These are phyloP conservation scores for Aspergillus ustus DNA, from an alignment of 2,329 filamentous ascomycete species.

Conservation along the genomic window DNA sequence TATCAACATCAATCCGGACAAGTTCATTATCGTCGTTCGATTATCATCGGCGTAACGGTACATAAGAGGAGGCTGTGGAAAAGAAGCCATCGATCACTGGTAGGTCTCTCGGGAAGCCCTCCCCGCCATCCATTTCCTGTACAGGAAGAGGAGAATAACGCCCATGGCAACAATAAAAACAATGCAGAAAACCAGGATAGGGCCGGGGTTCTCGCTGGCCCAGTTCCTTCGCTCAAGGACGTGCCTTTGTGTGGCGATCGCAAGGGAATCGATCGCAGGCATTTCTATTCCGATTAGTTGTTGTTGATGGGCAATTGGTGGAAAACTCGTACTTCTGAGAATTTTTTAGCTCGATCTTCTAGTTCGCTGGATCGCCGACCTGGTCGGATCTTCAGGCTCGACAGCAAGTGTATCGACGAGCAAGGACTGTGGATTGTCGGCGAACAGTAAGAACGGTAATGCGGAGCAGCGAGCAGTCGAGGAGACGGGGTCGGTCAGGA, in stretches of 20 bases:
- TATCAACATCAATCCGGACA: neutral
- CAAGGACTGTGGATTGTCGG: neutral
- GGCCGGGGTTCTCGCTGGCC: slow-evolving; percentile 61
- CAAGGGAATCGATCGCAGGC: slow-evolving; percentile 35
- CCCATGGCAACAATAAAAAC: slow-evolving; percentile 60
- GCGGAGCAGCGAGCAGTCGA: neutral
- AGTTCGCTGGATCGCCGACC: neutral
- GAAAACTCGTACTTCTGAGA: neutral
- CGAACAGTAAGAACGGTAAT: neutral
- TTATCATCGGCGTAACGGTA: slow-evolving; percentile 1
- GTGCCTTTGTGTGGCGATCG: slow-evolving; percentile 27
- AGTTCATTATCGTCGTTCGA: neutral
- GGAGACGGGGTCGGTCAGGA: neutral
- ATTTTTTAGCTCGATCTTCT: slow-evolving; percentile 1
- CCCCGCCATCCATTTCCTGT: slow-evolving; percentile 47
- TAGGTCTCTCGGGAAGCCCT: slow-evolving; percentile 32
- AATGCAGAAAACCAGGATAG: slow-evolving; percentile 66
- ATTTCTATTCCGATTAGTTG: slow-evolving; percentile 20
- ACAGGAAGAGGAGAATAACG: slow-evolving; percentile 56
- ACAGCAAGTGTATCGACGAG: neutral
- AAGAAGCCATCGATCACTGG: slow-evolving; percentile 8
- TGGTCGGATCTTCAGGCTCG: neutral
- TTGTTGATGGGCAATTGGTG: neutral
- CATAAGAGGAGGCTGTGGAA: neutral
- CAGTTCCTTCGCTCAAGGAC: slow-evolving; percentile 56